Percentiles rank a stretch among this genome's conserved stretches.
Conservation (phyloP, 1,139 yeast genomes). For the Geotrichum klebahnii region DNA sequence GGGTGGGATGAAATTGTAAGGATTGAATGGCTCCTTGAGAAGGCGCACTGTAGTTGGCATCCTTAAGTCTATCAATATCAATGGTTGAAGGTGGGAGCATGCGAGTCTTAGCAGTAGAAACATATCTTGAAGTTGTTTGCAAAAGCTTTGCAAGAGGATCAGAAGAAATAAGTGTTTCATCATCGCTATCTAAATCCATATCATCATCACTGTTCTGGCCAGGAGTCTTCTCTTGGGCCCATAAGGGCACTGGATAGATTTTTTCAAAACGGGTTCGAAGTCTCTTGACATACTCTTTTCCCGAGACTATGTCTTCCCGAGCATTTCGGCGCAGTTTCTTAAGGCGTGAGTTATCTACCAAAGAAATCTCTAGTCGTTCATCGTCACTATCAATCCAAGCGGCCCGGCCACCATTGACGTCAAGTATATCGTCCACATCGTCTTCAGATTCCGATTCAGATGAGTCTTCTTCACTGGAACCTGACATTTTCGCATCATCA, state of each 20-base stretch:
- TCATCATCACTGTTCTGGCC: slow-evolving; percentile 32
- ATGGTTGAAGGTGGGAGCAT: slow-evolving; percentile 67
- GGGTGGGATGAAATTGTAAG: slow-evolving; percentile 76
- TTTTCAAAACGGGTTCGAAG: slow-evolving; percentile 80
- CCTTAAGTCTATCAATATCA: slow-evolving; percentile 74
- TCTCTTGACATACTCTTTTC: slow-evolving; percentile 65
- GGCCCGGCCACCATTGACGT: slow-evolving; percentile 41
- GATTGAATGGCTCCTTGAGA: slow-evolving; percentile 80
- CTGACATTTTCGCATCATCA: slow-evolving; percentile 38
- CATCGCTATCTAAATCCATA: slow-evolving; percentile 39
- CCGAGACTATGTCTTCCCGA: slow-evolving; percentile 56
- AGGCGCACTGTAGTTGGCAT: slow-evolving; percentile 69
- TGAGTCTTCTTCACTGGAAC: slow-evolving; percentile 29
- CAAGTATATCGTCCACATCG: slow-evolving; percentile 37
- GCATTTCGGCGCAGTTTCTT: slow-evolving; percentile 68
- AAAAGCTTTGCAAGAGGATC: slow-evolving; percentile 55
- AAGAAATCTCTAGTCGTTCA: slow-evolving; percentile 61
- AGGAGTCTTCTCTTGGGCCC: slow-evolving; percentile 51
- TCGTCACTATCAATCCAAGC: slow-evolving; percentile 96
- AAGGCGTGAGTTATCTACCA: slow-evolving; percentile 56
- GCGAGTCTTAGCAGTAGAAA: slow-evolving; percentile 45
- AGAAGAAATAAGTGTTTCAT: slow-evolving; percentile 40
- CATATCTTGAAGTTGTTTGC: slow-evolving; percentile 54
- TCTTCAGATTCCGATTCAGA: slow-evolving; percentile 39
- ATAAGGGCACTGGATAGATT: slow-evolving; percentile 80